Percentiles rank a stretch among this genome's conserved stretches.
Conservation (phyloP, 257 asterid genomes). For the Paraleonurus japonicus region DNA sequence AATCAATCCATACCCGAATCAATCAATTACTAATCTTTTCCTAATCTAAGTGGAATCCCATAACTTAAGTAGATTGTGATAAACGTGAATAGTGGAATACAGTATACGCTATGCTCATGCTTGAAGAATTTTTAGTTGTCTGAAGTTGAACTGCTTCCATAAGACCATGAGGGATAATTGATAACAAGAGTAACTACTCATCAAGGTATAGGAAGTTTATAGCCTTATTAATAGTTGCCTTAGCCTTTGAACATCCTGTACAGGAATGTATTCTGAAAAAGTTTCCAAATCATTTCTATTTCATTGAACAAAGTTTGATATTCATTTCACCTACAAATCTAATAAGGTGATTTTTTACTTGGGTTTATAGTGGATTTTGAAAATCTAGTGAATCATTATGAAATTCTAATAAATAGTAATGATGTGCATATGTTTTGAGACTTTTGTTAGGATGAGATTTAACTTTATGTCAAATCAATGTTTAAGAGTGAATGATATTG, state of each 20-base stretch:
- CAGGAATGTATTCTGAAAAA: not conserved
- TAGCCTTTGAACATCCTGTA: not conserved
- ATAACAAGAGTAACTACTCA: not conserved
- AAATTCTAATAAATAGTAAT: too few relatives aligned
- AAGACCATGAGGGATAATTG: not conserved
- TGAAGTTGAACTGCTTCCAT: not conserved
- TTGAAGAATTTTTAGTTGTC: not conserved
- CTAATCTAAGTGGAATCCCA: too few relatives aligned
- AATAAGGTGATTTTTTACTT: not conserved
- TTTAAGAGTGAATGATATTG: too few relatives aligned
- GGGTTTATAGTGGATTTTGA: too few relatives aligned
- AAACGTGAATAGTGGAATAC: not conserved
- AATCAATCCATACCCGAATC: too few relatives aligned
- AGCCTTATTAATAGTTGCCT: not conserved
- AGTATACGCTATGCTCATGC: not conserved
- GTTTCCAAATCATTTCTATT: not conserved
- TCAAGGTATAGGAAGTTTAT: not conserved
- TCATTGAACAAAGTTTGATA: not conserved
- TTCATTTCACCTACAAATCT: not conserved
- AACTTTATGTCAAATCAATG: not conserved
- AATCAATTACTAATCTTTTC: too few relatives aligned
- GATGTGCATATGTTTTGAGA: too few relatives aligned
- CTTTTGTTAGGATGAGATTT: too few relatives aligned
- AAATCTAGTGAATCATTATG: too few relatives aligned
- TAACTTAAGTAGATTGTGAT: not conserved